These are phyloP conservation scores for Echinochloa phyllopogon DNA, from an alignment of 176 grass and related monocot genomes.

Conservation along the genomic window DNA sequence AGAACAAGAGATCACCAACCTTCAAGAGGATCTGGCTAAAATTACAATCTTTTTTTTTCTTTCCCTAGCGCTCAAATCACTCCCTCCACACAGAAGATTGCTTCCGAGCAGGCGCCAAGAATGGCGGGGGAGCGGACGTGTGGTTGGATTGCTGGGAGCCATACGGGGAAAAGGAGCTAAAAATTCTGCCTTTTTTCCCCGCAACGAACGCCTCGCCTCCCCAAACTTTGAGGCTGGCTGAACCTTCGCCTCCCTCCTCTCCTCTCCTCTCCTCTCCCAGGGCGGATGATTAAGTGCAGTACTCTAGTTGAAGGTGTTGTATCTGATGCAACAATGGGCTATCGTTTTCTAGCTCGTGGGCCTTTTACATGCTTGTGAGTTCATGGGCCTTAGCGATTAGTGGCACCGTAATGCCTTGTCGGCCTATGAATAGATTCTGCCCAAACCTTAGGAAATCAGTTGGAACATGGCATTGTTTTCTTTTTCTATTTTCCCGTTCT, in stretches of 20 bases:
- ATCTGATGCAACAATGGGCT: too few species aligned
- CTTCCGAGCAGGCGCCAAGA: constrained; percentile 35
- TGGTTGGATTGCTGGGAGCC: constrained; percentile 31
- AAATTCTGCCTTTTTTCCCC: constrained; percentile 7
- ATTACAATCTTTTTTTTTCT: not conserved
- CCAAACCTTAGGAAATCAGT: too few species aligned
- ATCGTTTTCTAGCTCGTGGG: too few species aligned
- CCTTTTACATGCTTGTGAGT: too few species aligned
- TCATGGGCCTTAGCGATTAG: too few species aligned
- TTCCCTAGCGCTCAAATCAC: not conserved
- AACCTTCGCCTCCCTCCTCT: not conserved
- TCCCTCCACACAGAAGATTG: constrained; percentile 23
- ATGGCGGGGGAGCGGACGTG: constrained; percentile 33
- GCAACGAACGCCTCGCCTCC: not conserved
- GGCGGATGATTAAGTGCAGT: too few species aligned
- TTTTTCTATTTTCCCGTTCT: too few species aligned
- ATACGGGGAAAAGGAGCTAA: constrained; percentile 2
- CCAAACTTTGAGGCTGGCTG: constrained; percentile 28
- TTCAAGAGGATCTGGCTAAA: not conserved
- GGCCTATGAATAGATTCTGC: too few species aligned
- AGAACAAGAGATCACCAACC: constrained; percentile 15
- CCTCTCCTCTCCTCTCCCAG: not conserved
- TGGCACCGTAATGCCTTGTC: too few species aligned
- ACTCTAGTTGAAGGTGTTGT: too few species aligned
- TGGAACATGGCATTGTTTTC: too few species aligned